Evolutionary conservation across 306 rosid genomes (phyloP).

Genomic region (Sicyos baderoa): DNA sequence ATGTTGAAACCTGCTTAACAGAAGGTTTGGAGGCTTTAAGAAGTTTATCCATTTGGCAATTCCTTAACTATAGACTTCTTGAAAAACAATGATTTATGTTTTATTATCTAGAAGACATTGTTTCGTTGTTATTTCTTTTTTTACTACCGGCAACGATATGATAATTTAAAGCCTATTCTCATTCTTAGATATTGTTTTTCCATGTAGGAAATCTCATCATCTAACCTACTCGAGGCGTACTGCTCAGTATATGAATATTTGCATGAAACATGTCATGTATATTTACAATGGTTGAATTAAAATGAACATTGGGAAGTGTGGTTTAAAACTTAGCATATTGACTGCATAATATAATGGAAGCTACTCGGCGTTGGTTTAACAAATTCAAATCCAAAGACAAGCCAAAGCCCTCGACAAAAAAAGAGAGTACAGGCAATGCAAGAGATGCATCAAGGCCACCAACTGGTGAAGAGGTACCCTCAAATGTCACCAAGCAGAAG

Average conservation of each 20-base stretch:
- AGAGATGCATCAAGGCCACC: slow-evolving; percentile 53
- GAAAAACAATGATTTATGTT: neutral
- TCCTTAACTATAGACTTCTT: neutral
- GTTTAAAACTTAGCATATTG: slow-evolving; percentile 22
- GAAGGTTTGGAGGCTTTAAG: neutral
- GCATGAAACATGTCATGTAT: slow-evolving; percentile 1
- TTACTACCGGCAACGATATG: neutral
- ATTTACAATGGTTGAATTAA: slow-evolving; percentile 21
- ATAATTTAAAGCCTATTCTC: no score
- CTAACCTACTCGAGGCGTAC: neutral
- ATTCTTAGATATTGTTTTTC: neutral
- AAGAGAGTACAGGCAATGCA: slow-evolving; percentile 41
- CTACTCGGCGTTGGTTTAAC: slow-evolving; percentile 54
- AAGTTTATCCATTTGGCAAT: neutral
- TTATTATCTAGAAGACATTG: neutral
- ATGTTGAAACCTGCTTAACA: neutral
- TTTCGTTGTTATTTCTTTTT: neutral
- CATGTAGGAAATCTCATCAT: slow-evolving; percentile 3
- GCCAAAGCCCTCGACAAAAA: slow-evolving; percentile 47
- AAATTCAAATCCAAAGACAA: slow-evolving; percentile 69
- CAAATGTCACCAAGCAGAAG: slow-evolving; percentile 85
- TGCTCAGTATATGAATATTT: neutral
- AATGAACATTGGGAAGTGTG: slow-evolving; percentile 21
- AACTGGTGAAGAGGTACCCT: slow-evolving; percentile 64
- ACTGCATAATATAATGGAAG: slow-evolving; percentile 44